These are phyloP conservation scores for Globisporangium splendens DNA, from an alignment of 352 stramenopile species.

Conservation along the genomic window DNA sequence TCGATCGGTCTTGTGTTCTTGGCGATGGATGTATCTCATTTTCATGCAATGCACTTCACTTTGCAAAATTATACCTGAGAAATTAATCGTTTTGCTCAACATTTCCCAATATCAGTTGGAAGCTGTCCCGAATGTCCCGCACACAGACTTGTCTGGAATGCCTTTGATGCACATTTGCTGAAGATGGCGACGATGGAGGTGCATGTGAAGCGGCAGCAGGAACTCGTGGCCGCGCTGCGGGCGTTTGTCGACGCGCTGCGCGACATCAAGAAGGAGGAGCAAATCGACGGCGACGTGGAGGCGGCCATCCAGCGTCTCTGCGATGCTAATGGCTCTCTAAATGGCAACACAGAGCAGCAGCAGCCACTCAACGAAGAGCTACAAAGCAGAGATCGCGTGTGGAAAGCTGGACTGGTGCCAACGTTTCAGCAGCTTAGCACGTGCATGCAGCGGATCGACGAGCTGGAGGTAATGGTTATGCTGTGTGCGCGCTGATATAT, in stretches of 20 bases:
- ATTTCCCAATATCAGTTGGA: background rate
- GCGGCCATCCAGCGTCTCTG: constrained; percentile 35
- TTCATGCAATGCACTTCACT: too few relatives aligned
- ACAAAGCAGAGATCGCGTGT: constrained; percentile 18
- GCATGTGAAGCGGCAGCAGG: constrained; percentile 44
- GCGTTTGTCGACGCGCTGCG: constrained; percentile 67
- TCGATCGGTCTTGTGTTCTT: too few relatives aligned
- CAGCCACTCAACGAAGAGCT: constrained; percentile 8
- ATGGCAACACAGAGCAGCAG: background rate
- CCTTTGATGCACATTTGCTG: constrained; percentile 3
- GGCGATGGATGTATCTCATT: too few relatives aligned
- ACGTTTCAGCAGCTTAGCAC: constrained; percentile 34
- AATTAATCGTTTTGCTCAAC: too few relatives aligned
- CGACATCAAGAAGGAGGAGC: constrained; percentile 33
- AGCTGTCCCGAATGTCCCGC: constrained; percentile 11
- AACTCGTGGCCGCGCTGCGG: constrained; percentile 50
- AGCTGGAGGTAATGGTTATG: constrained; percentile 23
- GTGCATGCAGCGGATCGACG: constrained; percentile 47
- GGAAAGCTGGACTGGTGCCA: constrained; percentile 34
- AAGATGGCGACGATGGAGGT: constrained; percentile 12
- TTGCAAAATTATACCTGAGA: too few relatives aligned
- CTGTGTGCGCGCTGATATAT: background rate
- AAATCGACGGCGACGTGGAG: constrained; percentile 20
- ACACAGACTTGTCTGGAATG: constrained; percentile 11
- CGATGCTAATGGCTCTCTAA: background rate